Percentiles rank a stretch among this genome's conserved stretches.
Evolutionary conservation across 2,329 filamentous ascomycete species (phyloP).

Genomic region (Sporothrix schenckii): DNA sequence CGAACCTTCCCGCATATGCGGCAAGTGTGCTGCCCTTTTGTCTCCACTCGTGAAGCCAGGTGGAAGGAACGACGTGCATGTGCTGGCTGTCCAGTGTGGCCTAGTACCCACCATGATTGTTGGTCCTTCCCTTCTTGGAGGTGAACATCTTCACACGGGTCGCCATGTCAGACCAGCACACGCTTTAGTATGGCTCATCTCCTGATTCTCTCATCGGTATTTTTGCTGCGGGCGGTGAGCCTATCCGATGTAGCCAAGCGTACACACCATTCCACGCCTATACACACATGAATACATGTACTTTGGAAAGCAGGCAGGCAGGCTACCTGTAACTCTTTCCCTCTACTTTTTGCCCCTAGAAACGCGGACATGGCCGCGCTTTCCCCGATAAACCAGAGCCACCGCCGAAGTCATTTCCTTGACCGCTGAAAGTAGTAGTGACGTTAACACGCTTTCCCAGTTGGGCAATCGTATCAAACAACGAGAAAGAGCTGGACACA

Average conservation of each 20-base stretch:
- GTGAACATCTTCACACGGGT: constrained; percentile 5
- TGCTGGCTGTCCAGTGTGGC: constrained; percentile 5
- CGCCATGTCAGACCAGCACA: neutral
- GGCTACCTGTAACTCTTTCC: neutral
- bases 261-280: constrained; percentile 13
- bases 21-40: neutral
- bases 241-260: constrained; percentile 15
- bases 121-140: constrained; percentile 23
- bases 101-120: neutral
- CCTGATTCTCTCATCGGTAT: constrained; percentile 2
- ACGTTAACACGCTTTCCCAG: neutral
- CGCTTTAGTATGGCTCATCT: neutral
- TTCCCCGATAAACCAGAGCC: neutral
- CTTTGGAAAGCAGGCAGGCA: neutral
- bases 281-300: constrained; percentile 2
- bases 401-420: neutral
- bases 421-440: neutral
- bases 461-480: neutral
- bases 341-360: neutral
- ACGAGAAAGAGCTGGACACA: neutral
- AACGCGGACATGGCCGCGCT: neutral
- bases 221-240: neutral
- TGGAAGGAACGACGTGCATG: constrained; percentile 11
- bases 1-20: constrained; percentile 10
- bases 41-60: constrained; percentile 18